phyloP scores from a whole-genome alignment of 768 basidiomycete genomes.

The Trametes villosa region DNA sequence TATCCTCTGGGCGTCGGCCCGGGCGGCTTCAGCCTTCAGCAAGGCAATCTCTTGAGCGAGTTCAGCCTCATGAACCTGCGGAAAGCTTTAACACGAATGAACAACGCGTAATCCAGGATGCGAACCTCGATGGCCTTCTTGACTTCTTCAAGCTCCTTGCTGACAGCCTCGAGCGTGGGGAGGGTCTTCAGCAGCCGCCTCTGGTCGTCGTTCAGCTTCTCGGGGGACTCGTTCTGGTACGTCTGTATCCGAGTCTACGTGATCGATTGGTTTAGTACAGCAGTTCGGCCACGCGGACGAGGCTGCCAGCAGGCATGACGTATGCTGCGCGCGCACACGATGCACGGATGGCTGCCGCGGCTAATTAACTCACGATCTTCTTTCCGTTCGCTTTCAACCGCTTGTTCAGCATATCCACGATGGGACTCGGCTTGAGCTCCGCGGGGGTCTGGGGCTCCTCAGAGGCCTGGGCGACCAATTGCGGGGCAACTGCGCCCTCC shows the following conservation, averaged over 20 bases:
- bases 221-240: constrained; percentile 68
- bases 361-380: constrained; percentile 68
- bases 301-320: constrained; percentile 17
- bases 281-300: not conserved
- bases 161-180: constrained; percentile 73
- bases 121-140: constrained; percentile 83
- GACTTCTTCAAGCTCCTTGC: constrained; percentile 83
- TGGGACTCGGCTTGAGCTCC: constrained; percentile 59
- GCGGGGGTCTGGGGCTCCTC: constrained; percentile 24
- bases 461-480: constrained; percentile 46
- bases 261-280: not conserved
- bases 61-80: constrained; percentile 68
- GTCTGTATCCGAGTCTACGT: constrained; percentile 69
- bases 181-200: constrained; percentile 72
- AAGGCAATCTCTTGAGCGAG: constrained; percentile 55
- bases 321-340: constrained; percentile 18
- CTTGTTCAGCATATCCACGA: constrained; percentile 80
- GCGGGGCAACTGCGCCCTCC: constrained; percentile 51
- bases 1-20: constrained; percentile 57
- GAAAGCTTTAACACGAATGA: not conserved
- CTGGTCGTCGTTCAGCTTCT: constrained; percentile 89
- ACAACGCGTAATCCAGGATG: not conserved
- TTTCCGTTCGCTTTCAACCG: constrained; percentile 76
- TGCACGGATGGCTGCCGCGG: constrained; percentile 6
- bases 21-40: constrained; percentile 61